Percentiles rank a stretch among this genome's conserved stretches.
These are phyloP conservation scores for Ulmus americana DNA, from an alignment of 331 rosid species.

Conservation along the genomic window DNA sequence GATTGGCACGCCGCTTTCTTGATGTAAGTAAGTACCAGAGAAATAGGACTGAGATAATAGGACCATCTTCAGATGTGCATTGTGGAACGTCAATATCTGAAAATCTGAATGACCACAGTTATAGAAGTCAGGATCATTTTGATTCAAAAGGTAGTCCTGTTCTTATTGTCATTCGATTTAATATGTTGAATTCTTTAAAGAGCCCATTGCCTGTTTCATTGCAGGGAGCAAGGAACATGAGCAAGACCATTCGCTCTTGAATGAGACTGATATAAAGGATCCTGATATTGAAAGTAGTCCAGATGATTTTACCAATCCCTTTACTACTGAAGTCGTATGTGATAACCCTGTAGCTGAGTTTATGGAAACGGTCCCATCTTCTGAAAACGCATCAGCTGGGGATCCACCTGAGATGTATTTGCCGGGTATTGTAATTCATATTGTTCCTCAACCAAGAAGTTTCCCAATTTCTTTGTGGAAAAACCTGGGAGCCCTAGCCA, in stretches of 20 bases:
- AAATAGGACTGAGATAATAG: constrained; percentile 26
- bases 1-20: constrained; percentile 61
- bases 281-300: constrained; percentile 23
- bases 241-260: constrained; percentile 36
- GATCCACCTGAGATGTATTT: constrained; percentile 70
- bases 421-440: constrained; percentile 73
- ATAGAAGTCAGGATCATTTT: constrained; percentile 34
- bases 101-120: constrained; percentile 24
- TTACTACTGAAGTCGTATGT: constrained; percentile 24
- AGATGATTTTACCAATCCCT: constrained; percentile 37
- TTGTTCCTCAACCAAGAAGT: constrained; percentile 44
- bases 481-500: constrained; percentile 29
- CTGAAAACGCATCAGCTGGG: constrained; percentile 36
- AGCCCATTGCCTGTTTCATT: constrained; percentile 11
- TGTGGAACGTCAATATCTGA: constrained; percentile 22
- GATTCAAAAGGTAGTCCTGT: constrained; percentile 36
- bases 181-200: neutral
- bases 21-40: constrained; percentile 37
- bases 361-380: constrained; percentile 47
- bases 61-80: constrained; percentile 32
- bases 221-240: constrained; percentile 37
- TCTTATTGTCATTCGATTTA: constrained; percentile 1
- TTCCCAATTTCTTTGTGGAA: constrained; percentile 27
- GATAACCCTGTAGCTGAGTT: constrained; percentile 52
- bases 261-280: constrained; percentile 32